Evolutionary conservation across 768 basidiomycete species (phyloP).

Genomic region (Tylopilus sp.): DNA sequence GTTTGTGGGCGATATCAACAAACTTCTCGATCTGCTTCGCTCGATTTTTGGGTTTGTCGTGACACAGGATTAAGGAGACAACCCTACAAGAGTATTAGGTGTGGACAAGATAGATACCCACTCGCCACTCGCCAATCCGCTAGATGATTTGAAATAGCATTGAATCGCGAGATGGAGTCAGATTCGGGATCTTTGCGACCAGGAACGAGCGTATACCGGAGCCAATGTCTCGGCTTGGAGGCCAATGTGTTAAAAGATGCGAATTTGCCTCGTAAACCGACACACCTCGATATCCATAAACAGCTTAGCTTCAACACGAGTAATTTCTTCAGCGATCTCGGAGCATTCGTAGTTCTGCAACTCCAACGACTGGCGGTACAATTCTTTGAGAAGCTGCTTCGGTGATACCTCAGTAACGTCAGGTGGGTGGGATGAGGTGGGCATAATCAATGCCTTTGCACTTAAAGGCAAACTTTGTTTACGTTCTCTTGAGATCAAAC

Average conservation of each 20-base stretch:
- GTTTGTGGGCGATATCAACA: conserved; percentile 73
- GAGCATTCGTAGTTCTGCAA: conserved; percentile 54
- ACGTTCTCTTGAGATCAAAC: conserved; percentile 48
- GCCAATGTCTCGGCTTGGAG: conserved; percentile 80
- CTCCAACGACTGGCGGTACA: conserved; percentile 56
- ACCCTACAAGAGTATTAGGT: conserved; percentile 55
- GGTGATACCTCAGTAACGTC: conserved; percentile 41
- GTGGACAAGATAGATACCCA: background rate
- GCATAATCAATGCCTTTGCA: conserved; percentile 41
- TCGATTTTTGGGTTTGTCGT: conserved; percentile 71
- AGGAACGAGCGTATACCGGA: conserved; percentile 70
- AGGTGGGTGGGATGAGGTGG: conserved; percentile 26
- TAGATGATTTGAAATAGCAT: conserved; percentile 75
- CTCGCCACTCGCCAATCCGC: conserved; percentile 64
- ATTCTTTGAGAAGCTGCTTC: conserved; percentile 61
- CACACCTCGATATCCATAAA: conserved; percentile 78
- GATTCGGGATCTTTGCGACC: conserved; percentile 60
- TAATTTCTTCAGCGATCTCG: conserved; percentile 84
- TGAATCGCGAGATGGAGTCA: conserved; percentile 73
- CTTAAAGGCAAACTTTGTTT: conserved; percentile 65
- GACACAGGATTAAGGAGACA: conserved; percentile 84
- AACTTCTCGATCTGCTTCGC: conserved; percentile 87
- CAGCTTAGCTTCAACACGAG: conserved; percentile 61
- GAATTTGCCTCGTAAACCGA: background rate
- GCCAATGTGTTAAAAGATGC: background rate